A percentile compares a stretch with the other conserved stretches of the same genome.
Evolutionary conservation across 768 basidiomycete species (phyloP).

Genomic region (Pleurotus ostreatus): DNA sequence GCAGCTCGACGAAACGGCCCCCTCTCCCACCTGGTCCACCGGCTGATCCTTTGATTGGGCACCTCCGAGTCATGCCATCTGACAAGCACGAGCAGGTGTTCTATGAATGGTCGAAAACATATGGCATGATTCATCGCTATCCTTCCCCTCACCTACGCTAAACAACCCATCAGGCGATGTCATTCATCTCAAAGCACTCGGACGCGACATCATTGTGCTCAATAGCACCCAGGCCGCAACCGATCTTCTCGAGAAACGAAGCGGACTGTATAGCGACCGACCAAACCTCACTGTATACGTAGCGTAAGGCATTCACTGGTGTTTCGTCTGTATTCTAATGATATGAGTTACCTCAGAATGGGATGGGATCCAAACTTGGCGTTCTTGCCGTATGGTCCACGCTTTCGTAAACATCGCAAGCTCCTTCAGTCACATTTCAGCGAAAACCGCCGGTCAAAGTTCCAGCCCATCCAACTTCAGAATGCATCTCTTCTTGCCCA

Average conservation of each 20-base stretch:
- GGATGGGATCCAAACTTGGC: background rate
- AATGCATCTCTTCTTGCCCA: background rate
- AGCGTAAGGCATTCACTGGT: slow-evolving; percentile 6
- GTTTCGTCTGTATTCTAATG: too few species aligned
- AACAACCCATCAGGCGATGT: slow-evolving; percentile 2
- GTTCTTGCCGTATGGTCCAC: slow-evolving; percentile 5
- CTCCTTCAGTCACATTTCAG: background rate
- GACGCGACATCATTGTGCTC: slow-evolving; percentile 24
- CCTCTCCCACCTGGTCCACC: background rate
- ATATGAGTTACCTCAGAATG: background rate
- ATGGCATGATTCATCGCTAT: background rate
- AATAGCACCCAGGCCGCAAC: slow-evolving; percentile 21
- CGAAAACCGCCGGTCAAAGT: background rate
- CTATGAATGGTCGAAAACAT: background rate
- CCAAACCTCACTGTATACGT: slow-evolving; percentile 13
- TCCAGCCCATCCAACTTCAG: background rate
- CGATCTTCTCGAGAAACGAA: slow-evolving; percentile 28
- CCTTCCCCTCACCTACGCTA: too few species aligned
- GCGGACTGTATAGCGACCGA: slow-evolving; percentile 25
- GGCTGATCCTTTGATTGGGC: slow-evolving; percentile 1
- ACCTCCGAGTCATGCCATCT: background rate
- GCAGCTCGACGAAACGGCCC: background rate
- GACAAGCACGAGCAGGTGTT: background rate
- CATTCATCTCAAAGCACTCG: slow-evolving; percentile 10
- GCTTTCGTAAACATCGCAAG: slow-evolving; percentile 6